Evolutionary conservation across 2,329 filamentous ascomycete species (phyloP).

Genomic region (Phaeosphaeria sp.): DNA sequence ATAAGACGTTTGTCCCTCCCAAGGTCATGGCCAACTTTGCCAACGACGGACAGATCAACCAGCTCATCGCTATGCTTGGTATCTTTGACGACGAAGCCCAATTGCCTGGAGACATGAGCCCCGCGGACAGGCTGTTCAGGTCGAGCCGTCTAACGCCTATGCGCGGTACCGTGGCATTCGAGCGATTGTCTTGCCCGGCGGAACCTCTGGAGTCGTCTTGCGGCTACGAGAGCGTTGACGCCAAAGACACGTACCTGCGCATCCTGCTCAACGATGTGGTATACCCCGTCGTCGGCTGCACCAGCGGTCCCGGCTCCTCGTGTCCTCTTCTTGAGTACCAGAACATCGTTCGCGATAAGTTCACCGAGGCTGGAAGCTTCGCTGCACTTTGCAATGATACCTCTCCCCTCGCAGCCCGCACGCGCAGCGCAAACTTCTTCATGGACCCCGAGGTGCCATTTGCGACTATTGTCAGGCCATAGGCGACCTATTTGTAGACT

Average conservation of each 20-base stretch:
- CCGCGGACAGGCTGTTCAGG: slow-evolving; percentile 60
- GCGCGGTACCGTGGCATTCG: slow-evolving; percentile 70
- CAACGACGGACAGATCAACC: slow-evolving; percentile 71
- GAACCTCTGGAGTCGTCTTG: slow-evolving; percentile 7
- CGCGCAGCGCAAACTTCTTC: slow-evolving; percentile 35
- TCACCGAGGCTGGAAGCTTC: slow-evolving; percentile 58
- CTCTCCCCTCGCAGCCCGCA: slow-evolving; percentile 15
- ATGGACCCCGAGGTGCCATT: slow-evolving; percentile 34
- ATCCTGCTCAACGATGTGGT: slow-evolving; percentile 69
- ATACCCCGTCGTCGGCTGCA: slow-evolving; percentile 65
- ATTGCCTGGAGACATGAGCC: slow-evolving; percentile 57
- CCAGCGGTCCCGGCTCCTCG: slow-evolving; percentile 58
- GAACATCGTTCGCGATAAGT: slow-evolving; percentile 53
- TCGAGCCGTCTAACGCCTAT: slow-evolving; percentile 66
- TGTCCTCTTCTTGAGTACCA: slow-evolving; percentile 42
- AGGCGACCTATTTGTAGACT: background rate
- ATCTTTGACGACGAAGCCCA: slow-evolving; percentile 65
- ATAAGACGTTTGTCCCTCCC: slow-evolving; percentile 59
- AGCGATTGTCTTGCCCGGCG: slow-evolving; percentile 63
- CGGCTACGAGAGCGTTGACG: slow-evolving; percentile 7
- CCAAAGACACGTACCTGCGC: slow-evolving; percentile 57
- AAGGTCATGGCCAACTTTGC: slow-evolving; percentile 67
- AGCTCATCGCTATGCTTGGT: slow-evolving; percentile 66
- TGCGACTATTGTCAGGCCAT: slow-evolving; percentile 32
- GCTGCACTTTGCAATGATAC: slow-evolving; percentile 52